Evolutionary conservation across 2,329 filamentous ascomycete species (phyloP), one percentile per base, ranked within the genome.

Genomic region (Hypoxylon sp.): DNA sequence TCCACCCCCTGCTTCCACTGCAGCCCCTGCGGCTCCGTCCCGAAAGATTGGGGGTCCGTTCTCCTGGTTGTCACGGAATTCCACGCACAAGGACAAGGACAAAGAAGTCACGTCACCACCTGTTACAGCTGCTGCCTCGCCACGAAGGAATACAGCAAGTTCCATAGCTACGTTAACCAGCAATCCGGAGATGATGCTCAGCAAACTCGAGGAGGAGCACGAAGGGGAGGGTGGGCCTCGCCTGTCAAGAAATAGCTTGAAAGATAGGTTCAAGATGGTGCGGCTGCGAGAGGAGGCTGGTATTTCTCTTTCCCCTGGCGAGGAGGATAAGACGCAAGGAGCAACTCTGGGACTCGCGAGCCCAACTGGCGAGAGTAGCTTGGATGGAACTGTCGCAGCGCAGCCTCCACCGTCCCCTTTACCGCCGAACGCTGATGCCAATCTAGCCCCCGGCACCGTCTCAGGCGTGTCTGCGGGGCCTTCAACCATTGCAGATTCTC

Each of bases 41-140:
- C 84, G 93, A 74, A 97, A 96, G 77, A 86, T 96, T 58, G 94
- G 92, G 7, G 93, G 92, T 71, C 93, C 91, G n/a, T 96, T 97
- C 73, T 88, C 92, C 38, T 95, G 92, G 89, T 85, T 96, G 38
- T 93, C 92, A 30, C 84, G 93, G 70, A 90, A 85, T 76, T 87
- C 88, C 9, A 83, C 84, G 33, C 81, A 84, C 3, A 85, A 85
- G 67, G 83, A 87, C 2, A 85, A 85, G 68, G 83, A 87, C 7
- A 73, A 85, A 67, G 83, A 87, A 9, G 71, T 82, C 42, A 84
- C 87, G 53, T 85, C 88, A 11, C 84, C 86, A 4, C 85, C 90
- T 16, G 48, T 66, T 12, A 38, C 73, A 73, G 49, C 73, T 71
- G 63, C 70, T 60, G 74, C 84, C 64, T 80, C 85, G 30, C 73